phyloP scores from a whole-genome alignment of 106 monocot genomes.

The Allium cepa region DNA sequence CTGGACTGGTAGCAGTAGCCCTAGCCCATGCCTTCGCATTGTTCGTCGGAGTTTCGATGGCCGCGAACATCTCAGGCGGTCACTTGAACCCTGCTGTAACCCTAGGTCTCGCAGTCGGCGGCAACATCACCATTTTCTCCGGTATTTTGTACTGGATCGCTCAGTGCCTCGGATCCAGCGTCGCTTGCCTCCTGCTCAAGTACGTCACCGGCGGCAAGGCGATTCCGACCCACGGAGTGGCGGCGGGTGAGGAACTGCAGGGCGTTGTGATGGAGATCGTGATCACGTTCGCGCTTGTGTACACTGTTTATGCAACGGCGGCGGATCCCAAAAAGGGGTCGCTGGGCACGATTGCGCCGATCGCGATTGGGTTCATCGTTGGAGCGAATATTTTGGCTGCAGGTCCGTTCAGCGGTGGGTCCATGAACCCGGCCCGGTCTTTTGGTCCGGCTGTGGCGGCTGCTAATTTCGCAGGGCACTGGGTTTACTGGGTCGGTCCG shows the following conservation, averaged over 20 bases:
- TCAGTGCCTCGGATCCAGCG: constrained; percentile 51
- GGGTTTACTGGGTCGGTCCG: constrained; percentile 86
- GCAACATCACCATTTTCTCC: constrained; percentile 59
- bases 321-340: constrained; percentile 71
- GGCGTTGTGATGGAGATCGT: constrained; percentile 65
- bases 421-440: constrained; percentile 77
- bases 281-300: constrained; percentile 69
- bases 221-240: constrained; percentile 45
- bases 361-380: constrained; percentile 84
- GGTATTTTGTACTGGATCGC: constrained; percentile 80
- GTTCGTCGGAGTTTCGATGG: constrained; percentile 66
- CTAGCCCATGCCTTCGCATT: constrained; percentile 55
- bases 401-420: constrained; percentile 71
- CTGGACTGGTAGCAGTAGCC: constrained; percentile 57
- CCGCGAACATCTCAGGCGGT: constrained; percentile 77
- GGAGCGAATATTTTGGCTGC: constrained; percentile 83
- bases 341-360: constrained; percentile 72
- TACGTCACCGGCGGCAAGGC: constrained; percentile 58
- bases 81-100: constrained; percentile 76
- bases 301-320: constrained; percentile 77
- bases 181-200: constrained; percentile 57
- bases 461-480: constrained; percentile 46
- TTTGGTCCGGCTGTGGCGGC: constrained; percentile 71
- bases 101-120: constrained; percentile 52
- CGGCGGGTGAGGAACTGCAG: constrained; percentile 31